Conservation (phyloP, 2,329 filamentous ascomycete species). For the Pseudogymnoascus sp. region DNA sequence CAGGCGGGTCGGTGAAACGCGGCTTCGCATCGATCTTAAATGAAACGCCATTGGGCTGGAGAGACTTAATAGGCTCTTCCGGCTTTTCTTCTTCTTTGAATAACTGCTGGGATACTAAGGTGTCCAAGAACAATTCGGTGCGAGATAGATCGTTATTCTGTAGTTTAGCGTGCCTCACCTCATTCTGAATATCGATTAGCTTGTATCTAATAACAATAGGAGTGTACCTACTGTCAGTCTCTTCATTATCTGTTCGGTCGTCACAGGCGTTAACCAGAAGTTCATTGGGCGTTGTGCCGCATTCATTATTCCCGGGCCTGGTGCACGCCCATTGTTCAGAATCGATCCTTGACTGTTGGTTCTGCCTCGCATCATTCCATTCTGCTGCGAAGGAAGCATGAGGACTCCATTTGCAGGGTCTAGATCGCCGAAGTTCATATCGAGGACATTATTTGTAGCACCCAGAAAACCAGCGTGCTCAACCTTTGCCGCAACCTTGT, state of each 20-base stretch:
- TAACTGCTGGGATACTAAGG: slow-evolving; percentile 66
- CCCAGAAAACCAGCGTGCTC: slow-evolving; percentile 85
- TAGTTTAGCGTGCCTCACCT: slow-evolving; percentile 82
- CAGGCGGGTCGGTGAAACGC: slow-evolving; percentile 86
- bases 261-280: slow-evolving; percentile 81
- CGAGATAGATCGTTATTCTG: slow-evolving; percentile 80
- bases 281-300: slow-evolving; percentile 69
- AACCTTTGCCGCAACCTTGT: slow-evolving; percentile 95
- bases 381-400: slow-evolving; percentile 60
- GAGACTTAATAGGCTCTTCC: slow-evolving; percentile 41
- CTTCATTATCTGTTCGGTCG: slow-evolving; percentile 91
- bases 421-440: slow-evolving; percentile 87
- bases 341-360: slow-evolving; percentile 60
- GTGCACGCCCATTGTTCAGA: slow-evolving; percentile 51
- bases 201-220: neutral
- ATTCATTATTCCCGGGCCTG: slow-evolving; percentile 47
- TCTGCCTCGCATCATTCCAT: slow-evolving; percentile 62
- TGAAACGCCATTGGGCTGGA: slow-evolving; percentile 38
- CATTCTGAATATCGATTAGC: slow-evolving; percentile 48
- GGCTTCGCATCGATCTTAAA: slow-evolving; percentile 68
- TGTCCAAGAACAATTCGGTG: slow-evolving; percentile 72
- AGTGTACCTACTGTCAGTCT: slow-evolving; percentile 35
- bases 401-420: slow-evolving; percentile 71
- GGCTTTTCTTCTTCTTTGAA: slow-evolving; percentile 51
- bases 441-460: slow-evolving; percentile 67